phyloP scores from a whole-genome alignment of 139 green algal genomes.

The Trebouxia sp. region DNA sequence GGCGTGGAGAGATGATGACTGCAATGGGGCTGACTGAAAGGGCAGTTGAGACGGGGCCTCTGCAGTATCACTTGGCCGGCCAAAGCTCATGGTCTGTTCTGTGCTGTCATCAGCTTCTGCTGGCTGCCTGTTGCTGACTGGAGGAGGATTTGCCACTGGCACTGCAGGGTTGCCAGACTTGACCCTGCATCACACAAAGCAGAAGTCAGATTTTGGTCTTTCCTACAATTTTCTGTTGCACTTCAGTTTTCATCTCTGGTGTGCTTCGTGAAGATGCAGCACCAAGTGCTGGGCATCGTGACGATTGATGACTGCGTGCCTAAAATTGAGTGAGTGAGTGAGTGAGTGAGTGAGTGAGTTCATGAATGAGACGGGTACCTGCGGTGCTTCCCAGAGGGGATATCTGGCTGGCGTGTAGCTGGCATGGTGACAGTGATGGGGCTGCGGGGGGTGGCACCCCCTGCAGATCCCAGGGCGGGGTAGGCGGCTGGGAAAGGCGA shows the following conservation, averaged over 20 bases:
- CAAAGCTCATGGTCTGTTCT: neutral
- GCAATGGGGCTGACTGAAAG: neutral
- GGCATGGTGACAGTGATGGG: slow-evolving; percentile 1
- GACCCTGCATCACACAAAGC: neutral
- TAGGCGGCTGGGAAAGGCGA: neutral
- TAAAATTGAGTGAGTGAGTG: no score
- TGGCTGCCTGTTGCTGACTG: neutral
- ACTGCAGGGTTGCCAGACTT: slow-evolving; percentile 8
- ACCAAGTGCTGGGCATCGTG: no score
- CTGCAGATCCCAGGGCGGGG: neutral
- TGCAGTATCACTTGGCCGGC: neutral
- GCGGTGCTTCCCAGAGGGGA: neutral
- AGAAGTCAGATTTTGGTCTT: no score
- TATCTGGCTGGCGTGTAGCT: neutral
- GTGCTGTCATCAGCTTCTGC: neutral
- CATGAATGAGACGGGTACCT: neutral
- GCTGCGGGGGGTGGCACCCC: neutral
- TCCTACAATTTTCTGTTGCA: no score
- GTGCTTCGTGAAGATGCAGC: no score
- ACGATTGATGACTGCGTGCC: no score
- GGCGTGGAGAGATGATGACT: neutral
- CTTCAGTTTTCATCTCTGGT: no score
- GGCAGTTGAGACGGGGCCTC: neutral
- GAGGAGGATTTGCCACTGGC: neutral
- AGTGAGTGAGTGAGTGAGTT: no score